Base-by-base conservation (phyloP, 768 basidiomycete species). In the Trametes coccinea region DNA sequence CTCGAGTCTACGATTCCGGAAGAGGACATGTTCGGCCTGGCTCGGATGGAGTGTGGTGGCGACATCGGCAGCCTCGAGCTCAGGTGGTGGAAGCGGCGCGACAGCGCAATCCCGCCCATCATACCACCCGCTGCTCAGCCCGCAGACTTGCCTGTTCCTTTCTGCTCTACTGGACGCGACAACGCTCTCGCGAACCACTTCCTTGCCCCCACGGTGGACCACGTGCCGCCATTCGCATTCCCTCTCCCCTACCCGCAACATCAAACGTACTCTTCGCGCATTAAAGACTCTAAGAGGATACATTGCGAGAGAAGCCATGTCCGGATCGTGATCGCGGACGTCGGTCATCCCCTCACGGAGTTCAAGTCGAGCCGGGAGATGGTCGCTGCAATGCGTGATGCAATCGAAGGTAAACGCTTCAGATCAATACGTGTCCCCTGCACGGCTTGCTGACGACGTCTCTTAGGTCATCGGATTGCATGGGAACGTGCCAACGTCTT, bases 261-360 rank as follows among this genome's bases (percentile, higher is more conserved):
- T 11, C 58, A 59, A 30, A 59, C 58, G 5, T 59, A 45, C 31
- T 46, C 58, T 1, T 59, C 50, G 58, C 31, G 50, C 2, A 6
- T 45, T 22, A n/a, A 22, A 3, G 58, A 5, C n/a, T 16, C 17
- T 0, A 43, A 53, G 4, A 29, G n/a, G 3, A n/a, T 22, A 6
- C 33, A 59, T 40, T 43, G 54, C 29, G 59, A 64, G 10, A 57
- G 63, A 1, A 56, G 49, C 46, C 63, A 60, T 30, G 52, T 60
- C 30, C 58, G 63, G 6, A 8, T 64, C 22, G 54, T 64, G 13
- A 39, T 56, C 9, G 54, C 51, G 33, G 39, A 41, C 8, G 52
- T 60, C 0, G 59, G 59, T 8, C 45, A 41, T 17, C 59, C 59
- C 2, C n/a, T 55, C 14, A 39, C 47, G 1, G 27, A 41, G 16